Evolutionary conservation across 2,329 filamentous ascomycete species (phyloP).

Genomic region (Trematosphaeria pertusa): DNA sequence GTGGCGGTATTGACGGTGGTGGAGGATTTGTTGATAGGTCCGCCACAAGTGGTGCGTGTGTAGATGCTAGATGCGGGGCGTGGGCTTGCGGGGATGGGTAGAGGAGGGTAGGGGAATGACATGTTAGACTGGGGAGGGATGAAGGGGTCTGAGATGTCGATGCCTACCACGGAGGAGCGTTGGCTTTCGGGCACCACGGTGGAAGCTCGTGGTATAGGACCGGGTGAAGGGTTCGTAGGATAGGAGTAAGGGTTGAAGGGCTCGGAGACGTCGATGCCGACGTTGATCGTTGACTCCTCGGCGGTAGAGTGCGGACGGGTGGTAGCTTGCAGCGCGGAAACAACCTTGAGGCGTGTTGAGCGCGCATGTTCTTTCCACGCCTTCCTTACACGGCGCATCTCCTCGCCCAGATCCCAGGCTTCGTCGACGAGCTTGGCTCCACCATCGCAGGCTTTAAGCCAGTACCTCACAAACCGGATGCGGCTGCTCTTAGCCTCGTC

Average conservation of each 20-base stretch:
- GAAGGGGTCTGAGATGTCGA: neutral
- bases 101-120: neutral
- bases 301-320: too few relatives aligned
- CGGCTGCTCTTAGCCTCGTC: conserved; percentile 25
- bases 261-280: neutral
- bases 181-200: neutral
- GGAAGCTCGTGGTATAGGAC: too few relatives aligned
- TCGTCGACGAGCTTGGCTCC: conserved; percentile 16
- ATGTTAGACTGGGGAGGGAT: neutral
- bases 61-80: neutral
- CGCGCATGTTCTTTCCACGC: conserved; percentile 20
- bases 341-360: too few relatives aligned
- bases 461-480: conserved; percentile 32
- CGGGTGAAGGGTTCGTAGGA: too few relatives aligned
- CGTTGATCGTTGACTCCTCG: neutral
- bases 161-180: neutral
- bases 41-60: neutral
- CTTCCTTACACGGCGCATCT: conserved; percentile 22
- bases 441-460: conserved; percentile 20
- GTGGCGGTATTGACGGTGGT: neutral
- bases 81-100: neutral
- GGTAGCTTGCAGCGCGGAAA: too few relatives aligned
- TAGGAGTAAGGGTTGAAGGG: too few relatives aligned
- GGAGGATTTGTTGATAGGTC: neutral
- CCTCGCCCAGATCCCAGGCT: conserved; percentile 30